These are phyloP conservation scores for Litsea cubeba DNA, from an alignment of 164 flowering plant genomes.

Conservation along the genomic window DNA sequence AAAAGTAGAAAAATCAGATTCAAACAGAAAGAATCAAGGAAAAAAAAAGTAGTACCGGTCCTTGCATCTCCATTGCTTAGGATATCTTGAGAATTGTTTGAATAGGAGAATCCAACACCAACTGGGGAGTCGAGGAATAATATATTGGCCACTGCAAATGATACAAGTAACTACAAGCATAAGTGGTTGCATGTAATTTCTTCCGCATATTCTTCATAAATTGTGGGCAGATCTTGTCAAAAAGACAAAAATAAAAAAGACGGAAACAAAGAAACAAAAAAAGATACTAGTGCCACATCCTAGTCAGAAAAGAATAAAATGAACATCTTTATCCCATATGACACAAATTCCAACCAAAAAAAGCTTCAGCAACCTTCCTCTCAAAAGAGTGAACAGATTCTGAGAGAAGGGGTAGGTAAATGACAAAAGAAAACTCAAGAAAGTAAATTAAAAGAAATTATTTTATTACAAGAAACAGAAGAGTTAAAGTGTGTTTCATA, in stretches of 20 bases:
- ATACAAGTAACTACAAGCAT: not conserved
- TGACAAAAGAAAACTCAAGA: not conserved
- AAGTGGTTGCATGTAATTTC: not conserved
- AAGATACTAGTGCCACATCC: no score
- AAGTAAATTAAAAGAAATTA: no score
- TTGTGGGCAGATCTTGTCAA: not conserved
- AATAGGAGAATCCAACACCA: conserved; percentile 89
- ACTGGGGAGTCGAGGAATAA: conserved; percentile 81
- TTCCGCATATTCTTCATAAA: not conserved
- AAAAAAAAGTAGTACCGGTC: conserved; percentile 46
- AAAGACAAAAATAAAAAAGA: not conserved
- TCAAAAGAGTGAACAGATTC: not conserved
- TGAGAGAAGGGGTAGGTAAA: no score
- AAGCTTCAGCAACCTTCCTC: not conserved
- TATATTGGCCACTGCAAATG: conserved; percentile 70
- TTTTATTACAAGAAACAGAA: not conserved
- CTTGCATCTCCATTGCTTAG: conserved; percentile 66
- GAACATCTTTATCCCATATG: not conserved
- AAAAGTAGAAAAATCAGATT: no score
- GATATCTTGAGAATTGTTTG: conserved; percentile 62
- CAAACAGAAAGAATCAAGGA: not conserved
- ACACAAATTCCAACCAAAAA: not conserved
- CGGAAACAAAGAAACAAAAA: not conserved
- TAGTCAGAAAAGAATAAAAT: not conserved
- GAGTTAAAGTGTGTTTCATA: conserved; percentile 14